Base-by-base conservation (phyloP, 2,329 filamentous ascomycete species). In the Epichloe uncinata region DNA sequence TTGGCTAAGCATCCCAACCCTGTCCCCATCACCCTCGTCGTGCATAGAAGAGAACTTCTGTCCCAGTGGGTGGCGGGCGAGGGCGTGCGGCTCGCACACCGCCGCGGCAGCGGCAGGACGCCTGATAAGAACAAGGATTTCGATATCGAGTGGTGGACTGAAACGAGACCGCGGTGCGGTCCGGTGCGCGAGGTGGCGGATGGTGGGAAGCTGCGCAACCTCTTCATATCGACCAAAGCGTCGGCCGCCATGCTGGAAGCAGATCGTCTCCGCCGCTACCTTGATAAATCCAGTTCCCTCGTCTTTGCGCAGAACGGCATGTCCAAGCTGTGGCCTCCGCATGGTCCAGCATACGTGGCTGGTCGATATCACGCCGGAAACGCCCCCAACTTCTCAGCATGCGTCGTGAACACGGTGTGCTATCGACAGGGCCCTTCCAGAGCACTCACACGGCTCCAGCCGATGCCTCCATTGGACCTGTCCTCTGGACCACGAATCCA, bases 221-320 rank as follows among this genome's bases (percentile, higher is more conserved):
- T 96, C 41, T 80, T 97, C 54, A 69, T 96, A 22, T 76, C 85
- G 3, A 86, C 84, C 33, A 96, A 95, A 66, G 79, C 88, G 0
- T 69, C 78, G 3, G 69, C 78, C 37, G 85, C 86, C 0, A 64
- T 86, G n/a, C 68, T 74, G 1, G 83, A 85, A 40, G 66, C 74
- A 5, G 72, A 74, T 47, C 62, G 70, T 16, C 66, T 95, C 13
- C 70, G 77, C 6, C 66, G 77, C 1, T 78, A 95, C 48, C 74
- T 82, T 2, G 74, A 80, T 54, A 64, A 69, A 3, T 65, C 73
- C 3, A 87, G 82, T n/a, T 85, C 86, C 0, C 78, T 96, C n/a
- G 73, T 84, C 12, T 86, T 96, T 58, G 69, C 87, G 22, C 90
- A 96, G 59, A 95, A 95, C 58, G 91, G 91, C 44, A 85, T 96